Percentiles rank a stretch among this genome's conserved stretches.
Evolutionary conservation across 306 rosid species (phyloP).

Genomic region (Sicyos edulis): DNA sequence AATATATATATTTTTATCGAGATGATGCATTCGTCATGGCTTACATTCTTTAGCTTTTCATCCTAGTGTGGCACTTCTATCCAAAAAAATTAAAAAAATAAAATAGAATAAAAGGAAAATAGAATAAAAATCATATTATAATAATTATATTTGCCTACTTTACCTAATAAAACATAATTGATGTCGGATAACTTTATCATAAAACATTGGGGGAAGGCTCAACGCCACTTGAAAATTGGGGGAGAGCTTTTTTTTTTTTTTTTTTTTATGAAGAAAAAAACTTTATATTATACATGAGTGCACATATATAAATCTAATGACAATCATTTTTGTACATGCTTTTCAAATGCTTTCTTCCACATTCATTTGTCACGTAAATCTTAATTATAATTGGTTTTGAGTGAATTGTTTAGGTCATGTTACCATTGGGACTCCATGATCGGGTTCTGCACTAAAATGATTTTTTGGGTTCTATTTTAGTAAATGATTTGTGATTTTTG

Average conservation of each 20-base stretch:
- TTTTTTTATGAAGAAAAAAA: background rate
- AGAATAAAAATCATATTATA: constrained; percentile 3
- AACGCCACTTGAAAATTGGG: constrained; percentile 31
- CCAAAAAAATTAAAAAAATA: background rate
- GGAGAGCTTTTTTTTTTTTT: background rate
- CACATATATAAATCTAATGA: background rate
- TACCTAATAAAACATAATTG: constrained; percentile 30
- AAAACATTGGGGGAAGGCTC: constrained; percentile 22
- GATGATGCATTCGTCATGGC: constrained; percentile 21
- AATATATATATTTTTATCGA: background rate
- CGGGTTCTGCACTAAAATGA: background rate
- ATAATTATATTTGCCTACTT: constrained; percentile 36
- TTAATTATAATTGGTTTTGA: background rate
- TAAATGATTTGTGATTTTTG: constrained; percentile 3
- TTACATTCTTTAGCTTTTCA: constrained; percentile 15
- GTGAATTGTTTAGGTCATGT: background rate
- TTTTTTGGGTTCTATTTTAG: constrained; percentile 10
- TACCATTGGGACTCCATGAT: background rate
- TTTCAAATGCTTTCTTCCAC: background rate
- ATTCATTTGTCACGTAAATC: constrained; percentile 16
- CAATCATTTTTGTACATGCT: background rate
- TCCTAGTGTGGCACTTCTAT: constrained; percentile 29
- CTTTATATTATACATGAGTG: background rate
- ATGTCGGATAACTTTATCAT: constrained; percentile 34
- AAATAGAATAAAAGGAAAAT: background rate